Conservation (phyloP, 179 eudicot species). For the Kewa caespitosa region DNA sequence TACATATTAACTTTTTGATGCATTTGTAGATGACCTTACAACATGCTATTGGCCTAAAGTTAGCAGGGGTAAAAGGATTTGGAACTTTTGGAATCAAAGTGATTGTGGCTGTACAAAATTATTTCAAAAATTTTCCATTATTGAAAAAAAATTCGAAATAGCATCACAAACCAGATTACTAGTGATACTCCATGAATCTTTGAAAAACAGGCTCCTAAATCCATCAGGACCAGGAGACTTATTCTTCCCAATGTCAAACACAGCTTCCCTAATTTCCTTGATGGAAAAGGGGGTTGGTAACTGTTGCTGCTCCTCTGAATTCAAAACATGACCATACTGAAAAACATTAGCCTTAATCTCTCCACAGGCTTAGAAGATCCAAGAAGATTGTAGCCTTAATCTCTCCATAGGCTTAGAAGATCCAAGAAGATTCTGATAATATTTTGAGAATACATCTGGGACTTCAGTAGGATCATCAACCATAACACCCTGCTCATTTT, state of each 20-base stretch:
- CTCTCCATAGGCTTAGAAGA: no score
- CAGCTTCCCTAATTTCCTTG: neutral
- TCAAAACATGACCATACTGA: no score
- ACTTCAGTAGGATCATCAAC: neutral
- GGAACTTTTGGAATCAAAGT: neutral
- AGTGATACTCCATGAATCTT: neutral
- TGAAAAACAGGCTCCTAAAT: neutral
- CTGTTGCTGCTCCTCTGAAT: neutral
- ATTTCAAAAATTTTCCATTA: neutral
- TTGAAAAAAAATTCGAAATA: neutral
- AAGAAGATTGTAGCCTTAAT: neutral
- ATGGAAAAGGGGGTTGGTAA: neutral
- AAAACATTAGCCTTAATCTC: neutral
- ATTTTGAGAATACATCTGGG: neutral
- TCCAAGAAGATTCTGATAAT: neutral
- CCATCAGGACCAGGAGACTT: constrained; percentile 11
- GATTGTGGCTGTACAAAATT: neutral
- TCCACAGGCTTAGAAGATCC: neutral
- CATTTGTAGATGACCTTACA: no score
- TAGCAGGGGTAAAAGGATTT: no score
- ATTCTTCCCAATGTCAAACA: neutral
- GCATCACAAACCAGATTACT: neutral
- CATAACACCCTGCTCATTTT: neutral
- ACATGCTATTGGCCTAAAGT: no score
- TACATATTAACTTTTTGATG: no score